These are phyloP conservation scores for Hanseniaspora sp. DNA, from an alignment of 1,139 yeast genomes.

Conservation along the genomic window DNA sequence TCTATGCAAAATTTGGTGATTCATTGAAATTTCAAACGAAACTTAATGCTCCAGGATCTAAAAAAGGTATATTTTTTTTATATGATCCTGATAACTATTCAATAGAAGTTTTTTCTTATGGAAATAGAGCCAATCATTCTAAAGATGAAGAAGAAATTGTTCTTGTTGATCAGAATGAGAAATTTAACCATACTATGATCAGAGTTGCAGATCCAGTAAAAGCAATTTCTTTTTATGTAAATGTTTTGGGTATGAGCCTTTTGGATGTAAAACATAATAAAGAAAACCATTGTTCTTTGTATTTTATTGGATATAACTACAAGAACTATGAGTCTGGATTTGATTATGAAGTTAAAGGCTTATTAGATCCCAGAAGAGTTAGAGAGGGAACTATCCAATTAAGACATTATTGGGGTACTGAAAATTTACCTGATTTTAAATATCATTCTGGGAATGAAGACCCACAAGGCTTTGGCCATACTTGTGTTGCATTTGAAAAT, in stretches of 20 bases:
- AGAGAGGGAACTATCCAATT: constrained; percentile 67
- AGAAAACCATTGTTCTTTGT: constrained; percentile 68
- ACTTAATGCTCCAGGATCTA: constrained; percentile 69
- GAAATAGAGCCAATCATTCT: constrained; percentile 26
- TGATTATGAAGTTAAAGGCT: constrained; percentile 25
- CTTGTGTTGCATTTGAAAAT: constrained; percentile 59
- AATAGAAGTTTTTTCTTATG: constrained; percentile 76
- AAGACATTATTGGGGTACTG: constrained; percentile 94
- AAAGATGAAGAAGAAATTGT: constrained; percentile 31
- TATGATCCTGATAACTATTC: constrained; percentile 95
- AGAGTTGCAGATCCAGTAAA: constrained; percentile 73
- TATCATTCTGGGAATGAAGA: constrained; percentile 79
- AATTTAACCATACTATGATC: constrained; percentile 88
- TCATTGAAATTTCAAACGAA: constrained; percentile 61
- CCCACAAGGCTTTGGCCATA: constrained; percentile 77
- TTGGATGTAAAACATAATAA: constrained; percentile 45
- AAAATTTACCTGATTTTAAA: constrained; percentile 55
- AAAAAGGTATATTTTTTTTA: constrained; percentile 82
- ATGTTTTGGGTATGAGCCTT: constrained; percentile 69
- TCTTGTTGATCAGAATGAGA: constrained; percentile 36
- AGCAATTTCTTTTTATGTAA: constrained; percentile 65
- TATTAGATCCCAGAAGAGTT: constrained; percentile 26
- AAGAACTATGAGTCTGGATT: constrained; percentile 16
- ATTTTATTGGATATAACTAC: constrained; percentile 65
- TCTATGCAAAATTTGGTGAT: neutral